Conservation (phyloP, 1,284 basidiomycete species). For the Leccinum brunneo-olivaceum region DNA sequence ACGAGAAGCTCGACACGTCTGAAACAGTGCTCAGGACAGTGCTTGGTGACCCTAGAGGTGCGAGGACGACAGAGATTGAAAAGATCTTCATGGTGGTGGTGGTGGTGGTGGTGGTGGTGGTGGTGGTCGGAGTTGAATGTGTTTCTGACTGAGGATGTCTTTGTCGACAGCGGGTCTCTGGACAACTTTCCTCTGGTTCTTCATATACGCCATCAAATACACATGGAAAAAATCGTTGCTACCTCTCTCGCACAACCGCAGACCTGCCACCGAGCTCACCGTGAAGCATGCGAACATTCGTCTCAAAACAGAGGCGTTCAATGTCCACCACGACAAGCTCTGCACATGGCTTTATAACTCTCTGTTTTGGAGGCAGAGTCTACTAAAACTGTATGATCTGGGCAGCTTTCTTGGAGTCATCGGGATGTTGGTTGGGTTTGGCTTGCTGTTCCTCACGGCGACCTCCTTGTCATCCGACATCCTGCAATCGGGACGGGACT, state of each 20-base stretch:
- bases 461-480: constrained; percentile 22
- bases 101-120: constrained; percentile 3
- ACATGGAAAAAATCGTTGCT: constrained; percentile 16
- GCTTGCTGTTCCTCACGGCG: constrained; percentile 35
- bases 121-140: constrained; percentile 1
- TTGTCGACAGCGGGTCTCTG: constrained; percentile 17
- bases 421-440: constrained; percentile 44
- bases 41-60: constrained; percentile 50
- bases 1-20: constrained; percentile 89
- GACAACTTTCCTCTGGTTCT: constrained; percentile 21
- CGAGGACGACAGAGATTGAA: constrained; percentile 55
- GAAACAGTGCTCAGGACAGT: constrained; percentile 69
- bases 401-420: constrained; percentile 43
- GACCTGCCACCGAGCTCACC: constrained; percentile 17
- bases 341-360: constrained; percentile 27
- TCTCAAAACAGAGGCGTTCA: constrained; percentile 49
- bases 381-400: constrained; percentile 42
- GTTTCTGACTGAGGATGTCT: constrained; percentile 15
- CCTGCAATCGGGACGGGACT: constrained; percentile 6
- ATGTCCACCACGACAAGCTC: constrained; percentile 44
- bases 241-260: constrained; percentile 19
- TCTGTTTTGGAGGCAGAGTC: constrained; percentile 16
- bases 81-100: constrained; percentile 60
- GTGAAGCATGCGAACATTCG: constrained; percentile 38
- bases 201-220: constrained; percentile 23